Conservation (phyloP, 495 filamentous ascomycete species). For the Aspergillus saccharolyticus region DNA sequence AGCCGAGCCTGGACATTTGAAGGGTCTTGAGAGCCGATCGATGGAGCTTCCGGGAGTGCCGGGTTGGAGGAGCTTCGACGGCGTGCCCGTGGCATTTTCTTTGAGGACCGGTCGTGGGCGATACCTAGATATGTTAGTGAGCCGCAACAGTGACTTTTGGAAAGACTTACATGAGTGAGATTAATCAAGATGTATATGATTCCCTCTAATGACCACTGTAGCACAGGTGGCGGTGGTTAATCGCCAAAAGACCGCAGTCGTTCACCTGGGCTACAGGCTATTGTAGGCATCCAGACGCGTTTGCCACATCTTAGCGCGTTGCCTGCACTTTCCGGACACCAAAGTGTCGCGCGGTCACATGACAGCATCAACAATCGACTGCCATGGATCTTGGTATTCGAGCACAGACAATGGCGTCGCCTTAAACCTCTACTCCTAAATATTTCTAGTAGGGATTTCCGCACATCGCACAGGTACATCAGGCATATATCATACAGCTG, state of each 20-base stretch:
- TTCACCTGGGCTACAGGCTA: no score
- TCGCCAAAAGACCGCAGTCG: background rate
- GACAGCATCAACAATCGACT: constrained; percentile 6
- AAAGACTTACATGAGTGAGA: constrained; percentile 17
- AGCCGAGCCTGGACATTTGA: constrained; percentile 87
- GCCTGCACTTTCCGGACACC: constrained; percentile 25
- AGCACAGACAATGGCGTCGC: no score
- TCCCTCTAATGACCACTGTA: background rate
- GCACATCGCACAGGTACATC: no score
- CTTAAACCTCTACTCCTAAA: no score
- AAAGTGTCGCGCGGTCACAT: constrained; percentile 38
- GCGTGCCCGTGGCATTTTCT: constrained; percentile 34
- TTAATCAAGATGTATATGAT: background rate
- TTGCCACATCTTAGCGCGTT: constrained; percentile 19
- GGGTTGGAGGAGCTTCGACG: constrained; percentile 28
- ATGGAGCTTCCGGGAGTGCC: constrained; percentile 46
- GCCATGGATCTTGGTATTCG: background rate
- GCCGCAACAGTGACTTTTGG: no score
- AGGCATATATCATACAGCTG: background rate
- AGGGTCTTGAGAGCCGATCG: constrained; percentile 76
- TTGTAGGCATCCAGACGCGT: constrained; percentile 25
- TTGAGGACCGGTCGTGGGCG: constrained; percentile 29
- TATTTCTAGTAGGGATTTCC: no score
- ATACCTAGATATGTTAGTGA: constrained; percentile 33
- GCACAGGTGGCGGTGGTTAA: background rate